A percentile compares a stretch with the other conserved stretches of the same genome.
These are phyloP conservation scores for Sporothrix luriei DNA, from an alignment of 2,329 filamentous ascomycete genomes.

Conservation along the genomic window DNA sequence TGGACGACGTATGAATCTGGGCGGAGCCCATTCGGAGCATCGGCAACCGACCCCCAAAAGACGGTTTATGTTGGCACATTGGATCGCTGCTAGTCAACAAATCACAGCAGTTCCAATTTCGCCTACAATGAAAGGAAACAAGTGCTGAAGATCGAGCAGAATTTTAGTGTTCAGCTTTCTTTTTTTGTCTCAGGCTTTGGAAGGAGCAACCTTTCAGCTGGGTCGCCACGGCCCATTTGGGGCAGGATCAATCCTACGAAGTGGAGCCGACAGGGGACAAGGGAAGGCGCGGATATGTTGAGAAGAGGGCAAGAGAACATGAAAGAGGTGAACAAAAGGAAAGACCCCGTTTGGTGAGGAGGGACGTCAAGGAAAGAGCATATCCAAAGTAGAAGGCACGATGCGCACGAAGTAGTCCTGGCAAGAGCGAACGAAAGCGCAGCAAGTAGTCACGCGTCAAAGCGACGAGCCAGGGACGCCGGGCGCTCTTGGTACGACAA, in stretches of 20 bases:
- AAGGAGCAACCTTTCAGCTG: conserved; percentile 29
- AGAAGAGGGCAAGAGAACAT: neutral
- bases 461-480: neutral
- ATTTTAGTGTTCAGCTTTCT: conserved; percentile 4
- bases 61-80: neutral
- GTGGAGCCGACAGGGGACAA: conserved; percentile 15
- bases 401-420: neutral
- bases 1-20: conserved; percentile 13
- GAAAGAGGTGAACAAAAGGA: neutral
- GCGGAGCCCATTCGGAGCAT: conserved; percentile 8
- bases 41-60: neutral
- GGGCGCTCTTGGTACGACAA: neutral
- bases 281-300: neutral
- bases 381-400: neutral
- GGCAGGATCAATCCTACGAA: neutral
- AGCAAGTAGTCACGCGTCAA: neutral
- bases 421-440: conserved; percentile 14
- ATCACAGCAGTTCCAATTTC: neutral
- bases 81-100: neutral
- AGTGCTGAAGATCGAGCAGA: conserved; percentile 26
- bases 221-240: conserved; percentile 20
- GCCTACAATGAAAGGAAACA: neutral
- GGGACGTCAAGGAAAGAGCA: neutral
- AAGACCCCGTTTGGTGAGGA: neutral
- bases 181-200: neutral